phyloP scores from a whole-genome alignment of 108 stramenopile species.

The Nannochloropsis granulata region DNA sequence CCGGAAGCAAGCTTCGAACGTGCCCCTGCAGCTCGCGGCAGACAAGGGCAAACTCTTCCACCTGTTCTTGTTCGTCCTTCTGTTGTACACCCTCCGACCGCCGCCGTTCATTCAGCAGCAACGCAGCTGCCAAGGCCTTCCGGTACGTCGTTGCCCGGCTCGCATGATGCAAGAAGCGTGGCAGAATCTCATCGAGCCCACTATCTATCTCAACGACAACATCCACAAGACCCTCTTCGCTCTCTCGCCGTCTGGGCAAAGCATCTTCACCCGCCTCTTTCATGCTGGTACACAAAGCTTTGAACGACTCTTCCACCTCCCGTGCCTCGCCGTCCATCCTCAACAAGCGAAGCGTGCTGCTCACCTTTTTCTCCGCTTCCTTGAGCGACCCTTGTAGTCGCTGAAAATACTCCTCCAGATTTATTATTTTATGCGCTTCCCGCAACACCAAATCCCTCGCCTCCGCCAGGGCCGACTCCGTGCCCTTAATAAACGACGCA shows the following conservation, averaged over 20 bases:
- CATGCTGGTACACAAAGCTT: neutral
- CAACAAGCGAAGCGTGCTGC: neutral
- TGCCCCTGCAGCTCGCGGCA: neutral
- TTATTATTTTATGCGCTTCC: neutral
- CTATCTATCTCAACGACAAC: neutral
- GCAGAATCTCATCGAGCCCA: neutral
- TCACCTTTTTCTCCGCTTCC: neutral
- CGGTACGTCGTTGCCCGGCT: neutral
- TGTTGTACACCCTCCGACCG: neutral
- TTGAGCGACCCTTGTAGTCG: neutral
- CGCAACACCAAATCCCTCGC: neutral
- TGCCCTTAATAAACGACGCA: neutral
- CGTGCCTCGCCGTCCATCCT: neutral
- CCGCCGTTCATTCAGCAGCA: neutral
- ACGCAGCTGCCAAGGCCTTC: neutral
- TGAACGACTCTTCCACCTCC: neutral
- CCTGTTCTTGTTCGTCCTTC: neutral
- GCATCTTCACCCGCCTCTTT: neutral
- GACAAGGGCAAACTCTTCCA: neutral
- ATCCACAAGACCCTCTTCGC: neutral
- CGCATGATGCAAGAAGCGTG: neutral
- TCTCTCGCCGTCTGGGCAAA: neutral
- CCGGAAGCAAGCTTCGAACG: neutral
- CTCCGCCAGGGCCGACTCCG: neutral
- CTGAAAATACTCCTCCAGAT: neutral